Base-by-base conservation (phyloP, 2,329 filamentous ascomycete genomes). In the Fusarium tricinctum region DNA sequence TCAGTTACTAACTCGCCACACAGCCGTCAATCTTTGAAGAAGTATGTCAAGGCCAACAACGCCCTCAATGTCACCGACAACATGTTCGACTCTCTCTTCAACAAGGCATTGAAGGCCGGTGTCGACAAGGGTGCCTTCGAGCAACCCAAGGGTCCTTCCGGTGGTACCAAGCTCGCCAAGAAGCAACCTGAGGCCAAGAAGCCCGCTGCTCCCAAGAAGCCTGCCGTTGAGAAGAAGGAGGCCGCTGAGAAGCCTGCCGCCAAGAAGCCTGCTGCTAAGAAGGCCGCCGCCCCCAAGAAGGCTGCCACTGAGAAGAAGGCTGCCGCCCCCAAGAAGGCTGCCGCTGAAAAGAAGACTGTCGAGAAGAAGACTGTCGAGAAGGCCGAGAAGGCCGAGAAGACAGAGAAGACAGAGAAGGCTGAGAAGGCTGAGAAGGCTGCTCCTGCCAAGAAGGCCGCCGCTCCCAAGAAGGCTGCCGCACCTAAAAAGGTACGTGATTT, bases 161-260 rank as follows among this genome's bases (percentile, higher is more conserved):
- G 94, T 64, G 92, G 93, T 72, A 93, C 96, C 81, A 97, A 97
- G 91, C 90, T 97, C 63, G 91, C 91, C 63, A 95, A 95, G 89
- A 94, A 93, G 85, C 80, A 85, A 71, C 74, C 76, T 22, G 78
- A 80, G 71, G 73, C 78, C 52, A 81, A 81, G 78, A 78, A 78
- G 73, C 66, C 75, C 47, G 67, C 74, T 52, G 70, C 75, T 47
- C 49, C 74, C 33, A 77, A 78, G 73, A 79, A 77, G 66, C 63
- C 75, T 39, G 69, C 74, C 38, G 59, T 75, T 32, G 69, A 75
- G 58, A 87, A 78, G 73, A 78, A 77, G 71, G 73, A 73, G 33
- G 57, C 74, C 23, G 64, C 56, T 35, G 63, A 68, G 50, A 79
- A 78, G 75, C 70, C 75, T 40, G 68, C 73, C 20, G 61, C 74